These are phyloP conservation scores for Termitomyces heimii DNA, from an alignment of 768 basidiomycete species.

Conservation along the genomic window DNA sequence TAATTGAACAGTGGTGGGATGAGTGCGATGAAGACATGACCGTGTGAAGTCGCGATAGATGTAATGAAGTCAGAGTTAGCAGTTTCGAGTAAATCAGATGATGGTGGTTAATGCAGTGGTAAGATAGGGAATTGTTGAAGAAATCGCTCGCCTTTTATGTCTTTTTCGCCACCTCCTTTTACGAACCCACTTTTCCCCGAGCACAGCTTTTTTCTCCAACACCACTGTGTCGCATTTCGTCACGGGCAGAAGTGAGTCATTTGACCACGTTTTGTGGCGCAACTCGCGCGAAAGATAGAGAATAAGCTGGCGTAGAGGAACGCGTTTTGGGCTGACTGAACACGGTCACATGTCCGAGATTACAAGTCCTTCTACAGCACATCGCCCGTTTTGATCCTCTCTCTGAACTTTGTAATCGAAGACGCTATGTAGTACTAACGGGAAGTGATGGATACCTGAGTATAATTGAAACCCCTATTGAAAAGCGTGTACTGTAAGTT, in stretches of 20 bases:
- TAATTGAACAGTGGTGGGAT: not conserved
- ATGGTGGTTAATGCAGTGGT: conserved; percentile 5
- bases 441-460: not conserved
- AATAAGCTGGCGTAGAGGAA: not conserved
- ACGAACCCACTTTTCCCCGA: not conserved
- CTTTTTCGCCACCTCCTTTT: conserved; percentile 9
- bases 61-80: not conserved
- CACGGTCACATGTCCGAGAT: not conserved
- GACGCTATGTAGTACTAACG: not conserved
- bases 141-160: conserved; percentile 2
- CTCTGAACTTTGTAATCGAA: not conserved
- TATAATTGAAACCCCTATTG: not conserved
- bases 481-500: not conserved
- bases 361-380: no score
- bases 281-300: not conserved
- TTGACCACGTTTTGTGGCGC: not conserved
- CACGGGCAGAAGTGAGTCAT: not conserved
- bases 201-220: not conserved
- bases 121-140: not conserved
- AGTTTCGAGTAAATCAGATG: not conserved
- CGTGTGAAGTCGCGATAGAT: no score
- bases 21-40: not conserved
- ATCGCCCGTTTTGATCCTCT: no score
- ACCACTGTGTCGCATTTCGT: not conserved
- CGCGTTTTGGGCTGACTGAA: not conserved